Evolutionary conservation across 192 early-diverging fungal species (phyloP), one percentile per base, ranked within the genome.

Genomic region (Entophlyctis luteolus): DNA sequence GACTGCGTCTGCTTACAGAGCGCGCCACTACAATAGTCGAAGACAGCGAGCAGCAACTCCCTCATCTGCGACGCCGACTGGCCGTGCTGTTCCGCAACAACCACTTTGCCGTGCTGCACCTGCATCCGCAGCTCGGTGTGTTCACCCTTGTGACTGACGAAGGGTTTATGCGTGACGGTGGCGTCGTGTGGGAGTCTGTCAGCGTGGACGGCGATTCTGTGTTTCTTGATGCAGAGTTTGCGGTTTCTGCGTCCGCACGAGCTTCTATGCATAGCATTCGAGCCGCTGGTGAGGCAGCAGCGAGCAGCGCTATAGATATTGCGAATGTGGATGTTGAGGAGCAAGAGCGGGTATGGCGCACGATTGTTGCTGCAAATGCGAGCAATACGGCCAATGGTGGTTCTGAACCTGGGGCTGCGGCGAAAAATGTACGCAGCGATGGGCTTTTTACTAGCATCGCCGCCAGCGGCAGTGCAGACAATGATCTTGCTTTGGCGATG

Each of bases 61-160:
- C 31, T 66, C 75, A 94, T 27, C 85, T 84, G 4, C 75, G 75
- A 1, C 65, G 77, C 18, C 66, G 76, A 2, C 71, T 94, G 12
- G 80, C 81, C 47, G 92, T 94, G 39, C 73, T 98, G 36, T 98
- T 98, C 79, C 81, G 94, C 56, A 96, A 96, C 75, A 98, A 98
- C 73, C 94, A 97, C 57, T 82, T 82, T 39, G 49, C 37, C 2
- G 73, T 72, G 2, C 23, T 82, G n/a, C 62, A 46, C 48, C 67
- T 75, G 52, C 70, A 62, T 33, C 71, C 65, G 3, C 57, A 72
- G 28, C 39, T 67, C 3, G 47, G 57, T 3, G 59, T 82, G 35
- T 82, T 59, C 34, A 79, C 77, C 20, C 74, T 82, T 28, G 77
- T 82, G 47, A 79, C 80, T 12, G 80, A 82, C 46, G 70, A 78